Evolutionary conservation across 2,329 filamentous ascomycete genomes (phyloP).

Genomic region (Clarireedia paspali): DNA sequence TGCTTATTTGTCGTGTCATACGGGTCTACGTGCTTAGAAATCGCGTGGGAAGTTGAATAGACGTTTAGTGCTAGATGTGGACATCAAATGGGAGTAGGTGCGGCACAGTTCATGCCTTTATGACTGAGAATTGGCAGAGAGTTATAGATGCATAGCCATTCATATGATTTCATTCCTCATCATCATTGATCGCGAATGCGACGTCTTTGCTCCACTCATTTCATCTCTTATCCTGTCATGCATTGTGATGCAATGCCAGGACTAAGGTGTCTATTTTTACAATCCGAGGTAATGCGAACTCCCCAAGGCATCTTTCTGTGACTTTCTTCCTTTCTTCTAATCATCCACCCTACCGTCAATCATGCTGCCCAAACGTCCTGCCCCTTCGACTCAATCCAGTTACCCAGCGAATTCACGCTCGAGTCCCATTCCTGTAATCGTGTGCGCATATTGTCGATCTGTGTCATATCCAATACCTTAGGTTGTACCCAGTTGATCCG

Average conservation of each 20-base stretch:
- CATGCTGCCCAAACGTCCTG: constrained; percentile 94
- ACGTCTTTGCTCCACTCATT: neutral
- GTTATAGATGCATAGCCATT: neutral
- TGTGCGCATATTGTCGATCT: constrained; percentile 87
- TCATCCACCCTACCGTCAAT: constrained; percentile 15
- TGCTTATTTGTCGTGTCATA: too few species aligned
- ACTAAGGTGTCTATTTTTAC: constrained; percentile 25
- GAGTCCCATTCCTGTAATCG: constrained; percentile 90
- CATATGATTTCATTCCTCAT: neutral
- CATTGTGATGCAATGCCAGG: neutral
- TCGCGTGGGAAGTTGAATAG: too few species aligned
- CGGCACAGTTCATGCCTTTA: neutral
- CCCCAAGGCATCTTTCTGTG: constrained; percentile 20
- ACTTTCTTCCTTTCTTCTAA: constrained; percentile 1
- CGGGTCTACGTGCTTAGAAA: too few species aligned
- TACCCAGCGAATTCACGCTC: constrained; percentile 90
- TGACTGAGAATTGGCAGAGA: neutral
- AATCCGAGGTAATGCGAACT: constrained; percentile 16
- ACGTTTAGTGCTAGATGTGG: too few species aligned
- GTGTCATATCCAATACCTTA: constrained; percentile 91
- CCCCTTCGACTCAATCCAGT: constrained; percentile 91
- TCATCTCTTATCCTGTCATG: constrained; percentile 1
- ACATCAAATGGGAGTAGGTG: too few species aligned
- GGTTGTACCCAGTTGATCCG: constrained; percentile 98
- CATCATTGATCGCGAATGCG: neutral